Base-by-base conservation (phyloP, 2,329 filamentous ascomycete genomes). In the Fusarium pseudoanthophilum region DNA sequence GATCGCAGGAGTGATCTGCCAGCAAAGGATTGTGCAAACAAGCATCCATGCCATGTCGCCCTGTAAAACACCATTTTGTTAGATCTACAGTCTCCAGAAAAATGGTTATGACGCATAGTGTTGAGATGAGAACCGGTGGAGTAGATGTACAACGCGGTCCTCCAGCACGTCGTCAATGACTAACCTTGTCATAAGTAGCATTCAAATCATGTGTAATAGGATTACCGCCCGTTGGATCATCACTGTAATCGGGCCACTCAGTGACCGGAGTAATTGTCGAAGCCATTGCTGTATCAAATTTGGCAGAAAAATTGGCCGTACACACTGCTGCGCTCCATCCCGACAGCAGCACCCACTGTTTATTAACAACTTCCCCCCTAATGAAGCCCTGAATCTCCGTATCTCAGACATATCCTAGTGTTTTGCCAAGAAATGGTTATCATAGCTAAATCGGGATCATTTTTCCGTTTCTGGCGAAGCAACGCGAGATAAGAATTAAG, bases 1-100 rank as follows among this genome's bases (percentile, higher is more conserved):
- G 60, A 83, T 83, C 40, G 82, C 82, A 2, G 81, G 81, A 9
- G 81, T 83, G 48, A 82, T 83, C 60, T 82, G 81, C 81, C 80
- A 83, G 63, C 81, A 83, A 4, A 82, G 71, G 18, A 81, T 75
- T 0, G 81, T 82, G 70, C 78, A 80, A 32, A 82, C 78, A 1
- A 85, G 71, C 58, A 86, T 55, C 84, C 84, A 86, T 34, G 82
- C 84, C 9, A 86, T 67, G 28, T 86, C 83, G 16, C 84, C 84
- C 78, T 82, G 32, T 10, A 13, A 16, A 20, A 7, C 26, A n/a
- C 7, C 11, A n/a, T 20, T 4, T 4, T 0, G 40, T 77, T 51
- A 77, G 71, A 37, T 37, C 36, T 20, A 37, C 36, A 20, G 36
- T 37, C 36, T 37, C 16, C 2, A 36, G 3, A 4, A 36, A 4